A percentile compares a stretch with the other conserved stretches of the same genome.
Evolutionary conservation across 2,329 filamentous ascomycete species (phyloP).

Genomic region (Cladosporium cucumerinum): DNA sequence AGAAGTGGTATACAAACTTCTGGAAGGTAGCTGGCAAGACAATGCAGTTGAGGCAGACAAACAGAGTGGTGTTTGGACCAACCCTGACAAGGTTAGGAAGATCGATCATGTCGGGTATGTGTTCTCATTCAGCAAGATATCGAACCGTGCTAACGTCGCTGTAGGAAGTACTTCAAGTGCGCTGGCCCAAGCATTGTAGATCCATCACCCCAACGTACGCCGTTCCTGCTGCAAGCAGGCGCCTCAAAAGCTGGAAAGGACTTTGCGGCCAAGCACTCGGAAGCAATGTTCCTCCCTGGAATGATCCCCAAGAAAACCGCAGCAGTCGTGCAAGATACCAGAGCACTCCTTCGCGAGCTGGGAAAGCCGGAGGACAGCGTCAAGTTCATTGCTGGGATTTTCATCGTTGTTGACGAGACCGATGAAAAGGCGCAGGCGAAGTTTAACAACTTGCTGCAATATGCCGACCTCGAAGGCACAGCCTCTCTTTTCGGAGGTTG

Average conservation of each 20-base stretch:
- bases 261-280: slow-evolving; percentile 45
- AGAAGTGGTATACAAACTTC: slow-evolving; percentile 31
- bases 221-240: slow-evolving; percentile 54
- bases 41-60: slow-evolving; percentile 49
- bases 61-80: slow-evolving; percentile 56
- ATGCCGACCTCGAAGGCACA: slow-evolving; percentile 45
- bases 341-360: slow-evolving; percentile 37
- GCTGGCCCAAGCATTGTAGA: slow-evolving; percentile 49
- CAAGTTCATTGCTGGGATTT: slow-evolving; percentile 45
- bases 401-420: slow-evolving; percentile 45
- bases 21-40: slow-evolving; percentile 32
- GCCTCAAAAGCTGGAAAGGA: slow-evolving; percentile 45
- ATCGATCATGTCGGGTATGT: slow-evolving; percentile 37
- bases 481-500: slow-evolving; percentile 48
- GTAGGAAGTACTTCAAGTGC: slow-evolving; percentile 42
- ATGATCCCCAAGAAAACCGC: slow-evolving; percentile 43
- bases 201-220: slow-evolving; percentile 56
- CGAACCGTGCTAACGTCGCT: neutral
- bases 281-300: slow-evolving; percentile 48
- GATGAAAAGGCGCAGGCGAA: slow-evolving; percentile 44
- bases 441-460: slow-evolving; percentile 41
- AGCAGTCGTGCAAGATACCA: slow-evolving; percentile 42
- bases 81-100: slow-evolving; percentile 55
- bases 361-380: slow-evolving; percentile 41
- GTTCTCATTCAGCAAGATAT: no score